Percentiles rank a stretch among this genome's conserved stretches.
These are phyloP conservation scores for Diospyros lotus DNA, from an alignment of 148 eudicot species.

Conservation along the genomic window DNA sequence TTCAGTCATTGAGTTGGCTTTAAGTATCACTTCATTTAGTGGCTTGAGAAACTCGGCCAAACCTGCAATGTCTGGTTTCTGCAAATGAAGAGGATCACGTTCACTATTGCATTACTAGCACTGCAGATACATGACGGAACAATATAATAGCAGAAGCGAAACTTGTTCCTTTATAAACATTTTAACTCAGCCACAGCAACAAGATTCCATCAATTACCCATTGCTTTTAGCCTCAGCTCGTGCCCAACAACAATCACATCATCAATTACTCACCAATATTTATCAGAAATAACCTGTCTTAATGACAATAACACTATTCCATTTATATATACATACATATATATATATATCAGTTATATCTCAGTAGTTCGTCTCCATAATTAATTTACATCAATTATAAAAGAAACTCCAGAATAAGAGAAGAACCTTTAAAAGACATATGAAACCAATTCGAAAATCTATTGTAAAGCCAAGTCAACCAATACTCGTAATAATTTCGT, in stretches of 20 bases:
- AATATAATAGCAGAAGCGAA: too few relatives aligned
- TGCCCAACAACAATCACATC: background rate
- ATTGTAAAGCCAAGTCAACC: too few relatives aligned
- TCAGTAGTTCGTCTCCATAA: too few relatives aligned
- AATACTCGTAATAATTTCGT: too few relatives aligned
- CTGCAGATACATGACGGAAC: background rate
- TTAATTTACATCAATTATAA: too few relatives aligned
- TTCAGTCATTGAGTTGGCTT: conserved; percentile 70
- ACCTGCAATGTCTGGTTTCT: conserved; percentile 87
- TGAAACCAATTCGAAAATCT: too few relatives aligned
- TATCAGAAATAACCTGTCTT: too few relatives aligned
- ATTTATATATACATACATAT: too few relatives aligned
- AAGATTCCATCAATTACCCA: background rate
- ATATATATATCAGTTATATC: too few relatives aligned
- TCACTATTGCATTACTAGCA: background rate
- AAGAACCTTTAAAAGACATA: too few relatives aligned
- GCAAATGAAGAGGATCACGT: conserved; percentile 17
- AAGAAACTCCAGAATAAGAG: too few relatives aligned
- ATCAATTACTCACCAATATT: background rate
- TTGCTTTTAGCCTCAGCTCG: background rate
- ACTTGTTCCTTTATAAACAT: background rate
- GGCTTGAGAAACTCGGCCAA: conserved; percentile 79
- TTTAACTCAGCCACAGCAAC: background rate
- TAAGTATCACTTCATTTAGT: conserved; percentile 62
- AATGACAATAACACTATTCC: too few relatives aligned